These are phyloP conservation scores for Boletus insuetus DNA, from an alignment of 768 basidiomycete species.

Conservation along the genomic window DNA sequence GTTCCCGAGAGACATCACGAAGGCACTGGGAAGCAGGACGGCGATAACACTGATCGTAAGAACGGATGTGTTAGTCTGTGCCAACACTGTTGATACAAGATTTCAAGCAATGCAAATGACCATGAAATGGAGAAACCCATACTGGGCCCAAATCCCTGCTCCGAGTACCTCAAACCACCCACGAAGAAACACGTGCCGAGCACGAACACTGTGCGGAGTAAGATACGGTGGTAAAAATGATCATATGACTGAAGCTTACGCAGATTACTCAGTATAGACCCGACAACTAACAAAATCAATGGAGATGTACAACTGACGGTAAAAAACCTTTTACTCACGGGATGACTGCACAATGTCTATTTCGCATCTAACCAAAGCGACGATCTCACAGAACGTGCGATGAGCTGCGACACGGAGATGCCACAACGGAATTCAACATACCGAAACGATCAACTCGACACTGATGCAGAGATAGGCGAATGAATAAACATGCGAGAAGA, in stretches of 20 bases:
- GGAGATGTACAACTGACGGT: background rate
- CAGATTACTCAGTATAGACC: slow-evolving; percentile 79
- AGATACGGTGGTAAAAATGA: background rate
- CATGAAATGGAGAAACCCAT: slow-evolving; percentile 20
- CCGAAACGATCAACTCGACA: slow-evolving; percentile 68
- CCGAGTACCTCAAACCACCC: slow-evolving; percentile 70
- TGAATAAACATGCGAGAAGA: background rate
- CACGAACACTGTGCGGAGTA: slow-evolving; percentile 59
- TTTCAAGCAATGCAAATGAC: background rate
- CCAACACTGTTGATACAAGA: slow-evolving; percentile 46
- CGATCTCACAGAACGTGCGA: slow-evolving; percentile 48
- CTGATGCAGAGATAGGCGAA: slow-evolving; percentile 19
- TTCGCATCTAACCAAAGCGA: slow-evolving; percentile 80
- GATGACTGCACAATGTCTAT: slow-evolving; percentile 78
- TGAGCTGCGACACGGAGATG: background rate
- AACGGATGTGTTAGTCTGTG: slow-evolving; percentile 71
- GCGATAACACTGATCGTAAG: slow-evolving; percentile 76
- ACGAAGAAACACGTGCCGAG: slow-evolving; percentile 86
- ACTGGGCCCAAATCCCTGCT: slow-evolving; percentile 78
- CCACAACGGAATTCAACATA: slow-evolving; percentile 22
- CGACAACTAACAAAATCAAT: slow-evolving; percentile 53
- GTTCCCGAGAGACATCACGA: slow-evolving; percentile 54
- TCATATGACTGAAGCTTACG: slow-evolving; percentile 33
- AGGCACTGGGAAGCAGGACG: slow-evolving; percentile 75
- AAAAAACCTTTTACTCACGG: slow-evolving; percentile 40